These are phyloP conservation scores for Debaryomyces fabryi DNA, from an alignment of 1,139 yeast species.

Conservation along the genomic window DNA sequence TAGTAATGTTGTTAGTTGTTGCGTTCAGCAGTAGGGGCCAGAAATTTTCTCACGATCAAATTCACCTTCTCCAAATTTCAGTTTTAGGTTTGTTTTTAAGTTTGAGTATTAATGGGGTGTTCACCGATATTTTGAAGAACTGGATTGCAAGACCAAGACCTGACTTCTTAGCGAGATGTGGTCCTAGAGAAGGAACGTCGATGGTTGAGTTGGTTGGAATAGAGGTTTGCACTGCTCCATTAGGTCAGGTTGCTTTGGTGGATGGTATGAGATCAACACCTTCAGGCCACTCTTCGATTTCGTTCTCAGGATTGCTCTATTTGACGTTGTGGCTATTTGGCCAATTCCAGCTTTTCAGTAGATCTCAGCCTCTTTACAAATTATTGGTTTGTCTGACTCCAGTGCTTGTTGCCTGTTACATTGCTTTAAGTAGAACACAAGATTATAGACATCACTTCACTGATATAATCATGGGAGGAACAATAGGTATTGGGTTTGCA, in stretches of 20 bases:
- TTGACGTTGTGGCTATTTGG: slow-evolving; percentile 46
- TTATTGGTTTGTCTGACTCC: slow-evolving; percentile 25
- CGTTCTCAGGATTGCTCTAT: slow-evolving; percentile 44
- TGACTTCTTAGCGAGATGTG: slow-evolving; percentile 47
- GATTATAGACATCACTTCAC: slow-evolving; percentile 50
- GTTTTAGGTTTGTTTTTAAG: slow-evolving; percentile 29
- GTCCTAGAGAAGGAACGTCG: slow-evolving; percentile 36
- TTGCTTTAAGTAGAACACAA: slow-evolving; percentile 43
- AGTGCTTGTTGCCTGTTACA: slow-evolving; percentile 34
- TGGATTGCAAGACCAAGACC: slow-evolving; percentile 55
- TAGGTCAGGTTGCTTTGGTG: slow-evolving; percentile 29
- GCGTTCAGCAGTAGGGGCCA: slow-evolving; percentile 7
- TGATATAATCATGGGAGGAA: slow-evolving; percentile 42
- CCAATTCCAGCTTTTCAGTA: slow-evolving; percentile 29
- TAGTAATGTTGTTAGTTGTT: slow-evolving; percentile 18
- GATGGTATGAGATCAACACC: slow-evolving; percentile 54
- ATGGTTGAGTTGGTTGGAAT: slow-evolving; percentile 33
- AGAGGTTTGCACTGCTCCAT: slow-evolving; percentile 45
- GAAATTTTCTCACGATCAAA: slow-evolving; percentile 6
- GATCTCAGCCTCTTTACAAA: slow-evolving; percentile 14
- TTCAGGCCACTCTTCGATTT: slow-evolving; percentile 48
- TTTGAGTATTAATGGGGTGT: slow-evolving; percentile 22
- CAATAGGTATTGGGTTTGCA: slow-evolving; percentile 28
- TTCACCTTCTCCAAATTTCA: slow-evolving; percentile 26
- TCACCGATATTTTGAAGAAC: slow-evolving; percentile 46